Evolutionary conservation across 441 rosid genomes (phyloP).

Genomic region (Gossypium gossypioides): DNA sequence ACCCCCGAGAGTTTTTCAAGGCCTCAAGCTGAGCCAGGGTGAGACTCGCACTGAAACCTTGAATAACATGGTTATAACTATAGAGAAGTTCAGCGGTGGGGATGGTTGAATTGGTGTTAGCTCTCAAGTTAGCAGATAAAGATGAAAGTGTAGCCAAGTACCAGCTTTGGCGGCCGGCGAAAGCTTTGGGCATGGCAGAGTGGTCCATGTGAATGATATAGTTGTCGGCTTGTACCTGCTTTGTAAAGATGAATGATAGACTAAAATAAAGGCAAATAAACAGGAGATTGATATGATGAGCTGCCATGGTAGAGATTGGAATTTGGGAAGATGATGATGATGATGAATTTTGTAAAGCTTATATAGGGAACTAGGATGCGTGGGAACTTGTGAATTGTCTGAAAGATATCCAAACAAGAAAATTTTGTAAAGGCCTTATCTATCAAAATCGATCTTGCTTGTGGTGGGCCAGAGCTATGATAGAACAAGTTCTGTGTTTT

Average conservation of each 20-base stretch:
- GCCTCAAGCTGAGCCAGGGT: conserved; percentile 35
- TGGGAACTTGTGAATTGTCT: conserved; percentile 1
- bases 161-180: conserved; percentile 32
- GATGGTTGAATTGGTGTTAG: neutral
- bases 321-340: neutral
- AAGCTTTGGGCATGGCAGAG: conserved; percentile 44
- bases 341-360: neutral
- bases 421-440: too few relatives aligned
- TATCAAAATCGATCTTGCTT: too few relatives aligned
- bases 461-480: neutral
- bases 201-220: conserved; percentile 49
- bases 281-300: neutral
- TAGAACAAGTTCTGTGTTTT: neutral
- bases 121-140: neutral
- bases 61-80: conserved; percentile 34
- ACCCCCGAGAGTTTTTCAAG: conserved; percentile 35
- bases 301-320: conserved; percentile 8
- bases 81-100: conserved; percentile 30
- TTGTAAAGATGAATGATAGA: conserved; percentile 5
- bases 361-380: conserved; percentile 14
- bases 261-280: conserved; percentile 10
- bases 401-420: too few relatives aligned
- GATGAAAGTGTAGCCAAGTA: conserved; percentile 37
- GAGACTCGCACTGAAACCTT: conserved; percentile 49
- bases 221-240: conserved; percentile 24